These are phyloP conservation scores for Pleurotus sapidus DNA, from an alignment of 768 basidiomycete species.

Conservation along the genomic window DNA sequence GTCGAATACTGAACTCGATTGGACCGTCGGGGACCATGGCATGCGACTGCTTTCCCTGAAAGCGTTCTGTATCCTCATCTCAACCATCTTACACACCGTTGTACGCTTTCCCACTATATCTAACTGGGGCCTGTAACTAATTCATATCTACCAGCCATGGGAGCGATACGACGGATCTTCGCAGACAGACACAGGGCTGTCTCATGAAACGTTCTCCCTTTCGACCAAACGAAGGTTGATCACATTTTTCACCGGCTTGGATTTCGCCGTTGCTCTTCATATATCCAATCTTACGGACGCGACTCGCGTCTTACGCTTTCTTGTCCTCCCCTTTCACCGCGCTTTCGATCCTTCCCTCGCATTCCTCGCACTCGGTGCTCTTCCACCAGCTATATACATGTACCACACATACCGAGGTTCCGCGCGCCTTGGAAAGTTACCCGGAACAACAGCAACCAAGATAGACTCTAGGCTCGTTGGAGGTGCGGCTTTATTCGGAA, in stretches of 20 bases:
- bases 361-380: slow-evolving; percentile 49
- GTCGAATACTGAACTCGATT: slow-evolving; percentile 28
- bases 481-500: slow-evolving; percentile 56
- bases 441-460: slow-evolving; percentile 15
- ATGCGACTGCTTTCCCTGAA: slow-evolving; percentile 37
- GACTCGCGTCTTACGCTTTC: slow-evolving; percentile 47
- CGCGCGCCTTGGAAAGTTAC: slow-evolving; percentile 36
- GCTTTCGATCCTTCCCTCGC: slow-evolving; percentile 57
- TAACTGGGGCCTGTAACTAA: neutral
- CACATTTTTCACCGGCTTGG: slow-evolving; percentile 41
- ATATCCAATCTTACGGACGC: slow-evolving; percentile 53
- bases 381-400: slow-evolving; percentile 43
- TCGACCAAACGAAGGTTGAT: slow-evolving; percentile 28
- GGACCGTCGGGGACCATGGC: slow-evolving; percentile 36
- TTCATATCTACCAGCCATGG: slow-evolving; percentile 3
- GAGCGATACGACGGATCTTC: neutral
- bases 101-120: slow-evolving; percentile 25
- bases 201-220: slow-evolving; percentile 10
- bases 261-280: slow-evolving; percentile 52
- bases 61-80: slow-evolving; percentile 31
- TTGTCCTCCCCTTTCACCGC: slow-evolving; percentile 43
- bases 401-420: slow-evolving; percentile 46
- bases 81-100: slow-evolving; percentile 23
- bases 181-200: slow-evolving; percentile 10
- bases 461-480: slow-evolving; percentile 44